phyloP scores from a whole-genome alignment of 2,329 filamentous ascomycete genomes.

The Tolypocladium tropicale region DNA sequence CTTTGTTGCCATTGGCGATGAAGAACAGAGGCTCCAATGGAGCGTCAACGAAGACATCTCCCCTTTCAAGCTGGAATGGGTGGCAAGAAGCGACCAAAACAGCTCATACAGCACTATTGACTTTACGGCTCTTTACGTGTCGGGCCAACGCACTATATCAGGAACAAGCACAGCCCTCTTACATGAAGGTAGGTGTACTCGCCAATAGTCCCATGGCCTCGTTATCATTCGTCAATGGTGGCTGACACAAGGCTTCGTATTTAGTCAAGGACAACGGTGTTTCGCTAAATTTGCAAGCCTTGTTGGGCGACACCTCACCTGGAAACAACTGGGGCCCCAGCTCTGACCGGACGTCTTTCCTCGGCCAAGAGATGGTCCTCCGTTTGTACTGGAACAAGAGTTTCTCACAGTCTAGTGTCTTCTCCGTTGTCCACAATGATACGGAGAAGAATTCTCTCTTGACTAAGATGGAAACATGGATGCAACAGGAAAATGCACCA shows the following conservation, averaged over 20 bases:
- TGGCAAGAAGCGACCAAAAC: neutral
- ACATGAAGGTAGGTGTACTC: neutral
- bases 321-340: neutral
- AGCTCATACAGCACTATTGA: neutral
- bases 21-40: neutral
- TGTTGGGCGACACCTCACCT: neutral
- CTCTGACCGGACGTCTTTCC: neutral
- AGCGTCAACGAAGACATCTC: neutral
- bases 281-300: neutral
- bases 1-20: neutral
- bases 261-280: neutral
- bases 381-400: conserved; percentile 7
- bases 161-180: neutral
- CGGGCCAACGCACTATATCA: rapidly evolving
- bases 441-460: rapidly evolving
- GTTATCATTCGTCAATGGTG: neutral
- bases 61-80: neutral
- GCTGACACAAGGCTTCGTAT: neutral
- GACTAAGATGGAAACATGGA: neutral
- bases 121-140: rapidly evolving
- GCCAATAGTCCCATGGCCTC: neutral
- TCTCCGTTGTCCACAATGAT: conserved; percentile 5
- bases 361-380: neutral
- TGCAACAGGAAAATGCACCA: neutral
- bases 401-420: conserved; percentile 8